A percentile compares a stretch with the other conserved stretches of the same genome.
phyloP scores from a whole-genome alignment of 768 basidiomycete species.

The Serendipita vermifera region DNA sequence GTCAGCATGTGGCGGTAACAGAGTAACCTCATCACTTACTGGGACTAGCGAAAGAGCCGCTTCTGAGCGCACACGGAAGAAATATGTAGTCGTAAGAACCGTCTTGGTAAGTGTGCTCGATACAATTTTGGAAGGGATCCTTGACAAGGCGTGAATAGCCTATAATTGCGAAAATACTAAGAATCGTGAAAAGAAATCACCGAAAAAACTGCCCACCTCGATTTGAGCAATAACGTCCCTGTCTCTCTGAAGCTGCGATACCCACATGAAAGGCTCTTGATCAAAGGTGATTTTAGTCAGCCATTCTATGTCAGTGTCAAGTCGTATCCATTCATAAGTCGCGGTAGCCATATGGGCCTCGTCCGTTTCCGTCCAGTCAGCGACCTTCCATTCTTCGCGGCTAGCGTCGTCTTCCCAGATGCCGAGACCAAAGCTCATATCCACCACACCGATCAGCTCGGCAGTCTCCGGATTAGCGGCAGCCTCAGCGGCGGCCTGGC shows the following conservation, averaged over 20 bases:
- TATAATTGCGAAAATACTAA: conserved; percentile 24
- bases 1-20: conserved; percentile 12
- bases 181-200: background rate
- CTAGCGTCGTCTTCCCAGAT: conserved; percentile 95
- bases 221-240: conserved; percentile 94
- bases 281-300: conserved; percentile 85
- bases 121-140: conserved; percentile 69
- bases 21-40: conserved; percentile 35
- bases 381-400: conserved; percentile 89
- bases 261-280: conserved; percentile 98
- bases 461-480: conserved; percentile 86
- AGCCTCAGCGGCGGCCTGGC: conserved; percentile 84
- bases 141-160: conserved; percentile 83
- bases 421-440: conserved; percentile 85
- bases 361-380: conserved; percentile 96
- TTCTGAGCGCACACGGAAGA: conserved; percentile 90
- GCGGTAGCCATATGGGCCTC: conserved; percentile 88
- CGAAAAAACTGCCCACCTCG: conserved; percentile 48
- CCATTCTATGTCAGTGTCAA: conserved; percentile 99
- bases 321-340: conserved; percentile 97
- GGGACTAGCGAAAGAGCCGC: conserved; percentile 74
- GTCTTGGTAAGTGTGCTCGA: conserved; percentile 89
- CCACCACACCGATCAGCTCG: conserved; percentile 86
- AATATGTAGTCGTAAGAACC: conserved; percentile 88
- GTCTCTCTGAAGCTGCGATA: conserved; percentile 88